Base-by-base conservation (phyloP, 2,329 filamentous ascomycete genomes). In the Harringtonia aguacate region DNA sequence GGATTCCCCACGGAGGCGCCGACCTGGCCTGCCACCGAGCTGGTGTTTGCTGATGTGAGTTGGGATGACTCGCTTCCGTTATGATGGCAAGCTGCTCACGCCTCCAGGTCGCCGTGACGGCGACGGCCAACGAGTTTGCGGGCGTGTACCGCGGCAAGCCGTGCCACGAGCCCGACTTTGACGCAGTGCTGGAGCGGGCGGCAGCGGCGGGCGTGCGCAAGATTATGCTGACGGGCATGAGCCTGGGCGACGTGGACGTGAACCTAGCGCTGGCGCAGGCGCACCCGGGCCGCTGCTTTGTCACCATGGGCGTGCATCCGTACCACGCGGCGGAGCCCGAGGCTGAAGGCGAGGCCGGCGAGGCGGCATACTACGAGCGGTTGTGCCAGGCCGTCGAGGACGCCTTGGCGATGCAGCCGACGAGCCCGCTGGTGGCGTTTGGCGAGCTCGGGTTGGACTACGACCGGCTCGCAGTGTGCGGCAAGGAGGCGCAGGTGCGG, bases 381-480 rank as follows among this genome's bases (percentile, higher is more conserved):
- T 48, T 65, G 6, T 52, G 48, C 0, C 48, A 54, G 2, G 40
- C 41, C 0, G 51, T 61, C 2, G 43, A 42, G 6, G 50, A 56
- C 1, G 56, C 56, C 0, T 47, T 61, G 2, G 47, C 52, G 17
- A 6, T 21, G 9, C 10, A 22, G 4, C 21, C 36, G 2, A 17
- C 24, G 13, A 18, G 20, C 14, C 34, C n/a, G 3, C 50, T 73
- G 3, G 62, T 59, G 1, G 69, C 69, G 2, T 72, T 67, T 45
- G 70, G 69, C 2, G 70, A 73, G 39, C 56, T 74, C 2, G 69
- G 70, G 0, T 56, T 74, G 1, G 71, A 74, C 41, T 73, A 72
- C 35, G 69, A 70, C 33, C 61, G 67, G 5, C 56, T 71, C 4
- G 56, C n/a, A 62, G 0, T 60, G 63, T 67, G 68, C 0, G 55